Evolutionary conservation across 495 filamentous ascomycete species (phyloP), one percentile per base, ranked within the genome.

Genomic region (Amorphotheca resinae): DNA sequence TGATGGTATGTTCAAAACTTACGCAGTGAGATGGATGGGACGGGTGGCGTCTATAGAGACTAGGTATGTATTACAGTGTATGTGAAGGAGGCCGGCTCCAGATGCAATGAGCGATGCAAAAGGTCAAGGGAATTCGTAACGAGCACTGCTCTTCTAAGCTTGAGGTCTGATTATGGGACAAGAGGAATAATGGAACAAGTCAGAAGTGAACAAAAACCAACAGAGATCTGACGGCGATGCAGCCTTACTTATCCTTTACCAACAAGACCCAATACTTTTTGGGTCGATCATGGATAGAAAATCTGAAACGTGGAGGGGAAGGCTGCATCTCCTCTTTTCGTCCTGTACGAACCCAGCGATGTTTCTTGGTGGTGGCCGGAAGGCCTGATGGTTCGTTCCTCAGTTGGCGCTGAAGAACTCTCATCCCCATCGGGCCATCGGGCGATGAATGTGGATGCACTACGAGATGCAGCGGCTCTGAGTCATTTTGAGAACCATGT

Each of bases 21-120:
- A 54, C 52, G 48, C 42, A 42, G 25, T n/a, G 40, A 37, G 36
- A 41, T 41, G 42, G 41, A 16, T 37, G 34, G 34, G 34, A 20
- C 20, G 38, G 33, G 30, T 36, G 48, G 46, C 49, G 42, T 46
- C 52, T 21, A 55, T 51, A 52, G 46, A 49, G 41, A 51, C 49
- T 51, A 51, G 22, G 18, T 41, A 49, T 55, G 18, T 41, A 49
- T 55, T 55, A 49, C 26, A 31, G 36, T 50, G 40, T 52, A 23
- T 25, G 35, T n/a, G n/a, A n/a, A 32, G 62, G 64, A 65, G 62
- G 38, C 64, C 64, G 55, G 64, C 64, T 66, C 64, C 64, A 53
- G 38, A 52, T 53, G 45, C 26, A 45, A 26, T 35, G 26, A 41
- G 23, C 46, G 46, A 42, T 48, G 37, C 49, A 46, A 41, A 40